Percentiles rank a stretch among this genome's conserved stretches.
Evolutionary conservation across 1,139 yeast species (phyloP).

Genomic region (Diutina rugosa): DNA sequence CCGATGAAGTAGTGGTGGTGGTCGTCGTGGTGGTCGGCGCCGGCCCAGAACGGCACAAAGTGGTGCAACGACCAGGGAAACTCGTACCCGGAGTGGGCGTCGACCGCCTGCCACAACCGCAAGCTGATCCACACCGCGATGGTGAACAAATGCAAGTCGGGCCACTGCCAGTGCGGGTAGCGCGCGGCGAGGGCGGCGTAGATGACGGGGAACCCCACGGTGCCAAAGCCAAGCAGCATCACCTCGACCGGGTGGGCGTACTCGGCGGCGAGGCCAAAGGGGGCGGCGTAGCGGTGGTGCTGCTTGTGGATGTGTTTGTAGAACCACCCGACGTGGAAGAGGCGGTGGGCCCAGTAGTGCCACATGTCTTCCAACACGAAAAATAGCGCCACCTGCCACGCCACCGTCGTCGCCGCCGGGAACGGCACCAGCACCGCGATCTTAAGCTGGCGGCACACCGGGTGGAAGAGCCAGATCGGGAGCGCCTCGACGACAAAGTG

Average conservation of each 20-base stretch:
- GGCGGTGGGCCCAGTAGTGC: slow-evolving; percentile 93
- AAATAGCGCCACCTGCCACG: slow-evolving; percentile 55
- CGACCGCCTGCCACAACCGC: slow-evolving; percentile 88
- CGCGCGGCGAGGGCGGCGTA: slow-evolving; percentile 25
- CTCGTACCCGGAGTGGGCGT: slow-evolving; percentile 93
- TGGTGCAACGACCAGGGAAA: slow-evolving; percentile 94
- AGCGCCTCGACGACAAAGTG: slow-evolving; percentile 88
- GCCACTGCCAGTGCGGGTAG: slow-evolving; percentile 5
- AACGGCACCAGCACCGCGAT: slow-evolving; percentile 73
- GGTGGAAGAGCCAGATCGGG: slow-evolving; percentile 95
- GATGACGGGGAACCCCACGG: slow-evolving; percentile 83
- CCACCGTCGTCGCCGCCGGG: slow-evolving; percentile 49
- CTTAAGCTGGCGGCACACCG: slow-evolving; percentile 66
- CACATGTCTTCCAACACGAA: slow-evolving; percentile 84
- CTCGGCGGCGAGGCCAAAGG: slow-evolving; percentile 92
- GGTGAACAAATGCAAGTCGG: slow-evolving; percentile 68
- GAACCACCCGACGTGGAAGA: slow-evolving; percentile 72
- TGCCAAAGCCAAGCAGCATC: slow-evolving; percentile 80
- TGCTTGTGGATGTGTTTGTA: slow-evolving; percentile 90
- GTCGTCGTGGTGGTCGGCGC: slow-evolving; percentile 95
- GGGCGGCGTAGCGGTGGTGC: slow-evolving; percentile 95
- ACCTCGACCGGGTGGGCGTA: slow-evolving; percentile 95
- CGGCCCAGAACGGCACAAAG: slow-evolving; percentile 92
- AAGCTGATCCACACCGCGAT: slow-evolving; percentile 78
- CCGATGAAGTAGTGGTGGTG: slow-evolving; percentile 93